Conservation (phyloP, 306 rosid species). For the Cucumis hystrix region DNA sequence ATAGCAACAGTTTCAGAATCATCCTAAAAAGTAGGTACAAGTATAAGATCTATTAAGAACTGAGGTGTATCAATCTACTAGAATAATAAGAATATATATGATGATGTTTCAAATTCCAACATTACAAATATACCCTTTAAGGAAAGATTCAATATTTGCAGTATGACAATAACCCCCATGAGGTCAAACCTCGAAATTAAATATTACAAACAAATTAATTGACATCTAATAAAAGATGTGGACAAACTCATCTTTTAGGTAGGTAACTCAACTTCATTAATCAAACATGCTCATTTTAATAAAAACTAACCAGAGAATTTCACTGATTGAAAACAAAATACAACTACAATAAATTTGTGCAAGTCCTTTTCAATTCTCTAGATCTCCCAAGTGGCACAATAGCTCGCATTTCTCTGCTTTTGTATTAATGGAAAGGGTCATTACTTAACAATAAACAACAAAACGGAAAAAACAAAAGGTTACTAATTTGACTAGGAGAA, state of each 20-base stretch:
- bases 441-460: neutral
- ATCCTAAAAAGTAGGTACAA: conserved; percentile 33
- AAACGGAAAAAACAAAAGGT: neutral
- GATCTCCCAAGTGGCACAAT: neutral
- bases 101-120: neutral
- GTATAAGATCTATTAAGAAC: neutral
- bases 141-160: neutral
- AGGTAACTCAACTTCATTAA: neutral
- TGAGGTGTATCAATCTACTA: neutral
- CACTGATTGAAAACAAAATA: neutral
- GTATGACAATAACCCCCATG: neutral
- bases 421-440: neutral
- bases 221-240: neutral
- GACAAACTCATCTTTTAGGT: neutral
- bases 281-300: neutral
- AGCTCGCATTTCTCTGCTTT: neutral
- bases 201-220: neutral
- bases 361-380: neutral
- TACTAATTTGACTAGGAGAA: neutral
- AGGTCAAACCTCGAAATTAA: neutral
- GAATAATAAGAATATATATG: neutral
- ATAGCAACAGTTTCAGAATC: conserved; percentile 94
- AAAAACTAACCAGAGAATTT: neutral
- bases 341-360: neutral
- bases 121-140: neutral